These are phyloP conservation scores for Triglochin maritima DNA, from an alignment of 106 monocot species.

Conservation along the genomic window DNA sequence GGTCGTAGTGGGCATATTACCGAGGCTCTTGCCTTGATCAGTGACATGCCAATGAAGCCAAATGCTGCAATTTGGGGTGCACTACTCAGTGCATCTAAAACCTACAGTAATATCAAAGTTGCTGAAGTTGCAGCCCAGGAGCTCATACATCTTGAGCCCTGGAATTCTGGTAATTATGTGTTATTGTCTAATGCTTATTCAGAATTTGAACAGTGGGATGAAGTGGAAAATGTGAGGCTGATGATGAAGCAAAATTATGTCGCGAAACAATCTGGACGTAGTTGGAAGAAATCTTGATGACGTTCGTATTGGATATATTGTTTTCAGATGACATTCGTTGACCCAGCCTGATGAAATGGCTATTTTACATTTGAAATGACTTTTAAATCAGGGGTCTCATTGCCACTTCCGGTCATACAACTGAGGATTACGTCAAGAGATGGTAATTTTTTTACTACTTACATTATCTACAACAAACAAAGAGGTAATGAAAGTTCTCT, in stretches of 20 bases:
- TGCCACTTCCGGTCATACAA: too few relatives aligned
- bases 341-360: too few relatives aligned
- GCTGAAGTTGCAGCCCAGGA: constrained; percentile 16
- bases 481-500: too few relatives aligned
- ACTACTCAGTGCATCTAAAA: constrained; percentile 21
- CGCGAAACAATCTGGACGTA: constrained; percentile 15
- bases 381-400: too few relatives aligned
- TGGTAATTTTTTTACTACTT: too few relatives aligned
- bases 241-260: constrained; percentile 22
- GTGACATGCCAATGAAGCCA: constrained; percentile 17
- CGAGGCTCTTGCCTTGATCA: constrained; percentile 24
- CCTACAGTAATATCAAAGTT: constrained; percentile 8
- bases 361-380: too few relatives aligned
- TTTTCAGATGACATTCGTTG: too few relatives aligned
- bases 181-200: constrained; percentile 30
- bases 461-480: too few relatives aligned
- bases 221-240: constrained; percentile 14
- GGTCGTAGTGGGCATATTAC: constrained; percentile 21
- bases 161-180: constrained; percentile 27
- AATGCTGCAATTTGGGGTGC: constrained; percentile 27
- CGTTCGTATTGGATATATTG: not conserved
- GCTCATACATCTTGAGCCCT: constrained; percentile 21
- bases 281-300: constrained; percentile 10
- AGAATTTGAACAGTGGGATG: constrained; percentile 24
- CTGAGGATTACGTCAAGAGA: too few relatives aligned